These are phyloP conservation scores for Neurospora cerealis DNA, from an alignment of 495 filamentous ascomycete genomes.

Conservation along the genomic window DNA sequence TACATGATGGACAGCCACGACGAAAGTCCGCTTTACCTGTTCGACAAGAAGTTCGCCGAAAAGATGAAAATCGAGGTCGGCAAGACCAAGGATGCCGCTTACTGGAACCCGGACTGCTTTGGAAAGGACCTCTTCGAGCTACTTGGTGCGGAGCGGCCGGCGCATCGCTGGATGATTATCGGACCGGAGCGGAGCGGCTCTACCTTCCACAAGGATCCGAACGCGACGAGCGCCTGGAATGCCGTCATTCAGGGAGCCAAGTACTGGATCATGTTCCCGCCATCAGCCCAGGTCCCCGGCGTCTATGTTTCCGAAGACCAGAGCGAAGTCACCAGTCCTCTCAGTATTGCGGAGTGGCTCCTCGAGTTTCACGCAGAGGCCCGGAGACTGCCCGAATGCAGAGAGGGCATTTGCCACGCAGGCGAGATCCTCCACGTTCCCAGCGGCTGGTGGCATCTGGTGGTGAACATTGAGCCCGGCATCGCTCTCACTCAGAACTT, in stretches of 20 bases:
- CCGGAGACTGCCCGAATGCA: slow-evolving; percentile 62
- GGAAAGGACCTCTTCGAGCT: slow-evolving; percentile 81
- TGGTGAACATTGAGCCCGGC: slow-evolving; percentile 74
- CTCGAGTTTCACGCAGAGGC: slow-evolving; percentile 86
- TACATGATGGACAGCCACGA: slow-evolving; percentile 80
- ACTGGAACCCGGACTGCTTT: slow-evolving; percentile 82
- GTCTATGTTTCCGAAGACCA: slow-evolving; percentile 87
- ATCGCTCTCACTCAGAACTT: slow-evolving; percentile 97
- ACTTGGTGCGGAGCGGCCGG: slow-evolving; percentile 69
- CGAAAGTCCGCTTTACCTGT: slow-evolving; percentile 88
- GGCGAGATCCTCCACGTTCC: slow-evolving; percentile 94
- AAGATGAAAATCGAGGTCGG: slow-evolving; percentile 71
- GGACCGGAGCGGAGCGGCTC: slow-evolving; percentile 85
- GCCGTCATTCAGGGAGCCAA: slow-evolving; percentile 85
- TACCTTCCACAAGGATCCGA: slow-evolving; percentile 84
- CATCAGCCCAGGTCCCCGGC: slow-evolving; percentile 55
- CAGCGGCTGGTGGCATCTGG: slow-evolving; percentile 91
- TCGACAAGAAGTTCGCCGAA: slow-evolving; percentile 76
- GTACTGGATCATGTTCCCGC: slow-evolving; percentile 93
- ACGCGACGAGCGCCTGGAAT: slow-evolving; percentile 80
- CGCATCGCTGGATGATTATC: slow-evolving; percentile 88
- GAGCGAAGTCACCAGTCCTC: slow-evolving; percentile 87
- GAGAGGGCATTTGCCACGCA: slow-evolving; percentile 76
- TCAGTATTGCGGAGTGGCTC: slow-evolving; percentile 95
- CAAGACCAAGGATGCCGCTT: slow-evolving; percentile 44